A percentile compares a stretch with the other conserved stretches of the same genome.
These are phyloP conservation scores for Debaryomyces castellii DNA, from an alignment of 805 yeast species.

Conservation along the genomic window DNA sequence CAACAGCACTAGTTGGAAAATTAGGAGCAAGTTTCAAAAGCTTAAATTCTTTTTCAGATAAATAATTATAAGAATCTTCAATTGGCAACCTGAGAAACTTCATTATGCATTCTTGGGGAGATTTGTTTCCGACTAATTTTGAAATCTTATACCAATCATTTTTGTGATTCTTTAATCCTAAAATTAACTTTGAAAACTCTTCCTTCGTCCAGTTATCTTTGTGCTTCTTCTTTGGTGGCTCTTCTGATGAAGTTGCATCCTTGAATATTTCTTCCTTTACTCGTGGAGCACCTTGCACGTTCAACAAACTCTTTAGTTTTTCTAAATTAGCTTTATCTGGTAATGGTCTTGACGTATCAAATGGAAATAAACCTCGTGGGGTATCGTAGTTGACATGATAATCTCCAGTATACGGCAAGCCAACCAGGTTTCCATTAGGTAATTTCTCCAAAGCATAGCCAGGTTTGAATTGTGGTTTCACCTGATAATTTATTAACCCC, in stretches of 20 bases:
- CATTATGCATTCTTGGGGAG: slow-evolving; percentile 77
- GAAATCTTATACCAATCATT: slow-evolving; percentile 83
- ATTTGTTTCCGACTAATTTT: slow-evolving; percentile 59
- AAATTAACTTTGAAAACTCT: slow-evolving; percentile 59
- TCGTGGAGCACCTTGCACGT: background rate
- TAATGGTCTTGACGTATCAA: slow-evolving; percentile 74
- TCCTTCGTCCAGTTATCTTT: slow-evolving; percentile 63
- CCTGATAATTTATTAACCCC: slow-evolving; percentile 94
- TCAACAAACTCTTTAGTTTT: slow-evolving; percentile 27
- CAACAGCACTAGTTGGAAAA: slow-evolving; percentile 79
- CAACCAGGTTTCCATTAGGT: slow-evolving; percentile 41
- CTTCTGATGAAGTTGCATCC: background rate
- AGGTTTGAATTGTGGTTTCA: slow-evolving; percentile 74
- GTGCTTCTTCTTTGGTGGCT: slow-evolving; percentile 24
- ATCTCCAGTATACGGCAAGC: slow-evolving; percentile 73
- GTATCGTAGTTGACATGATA: slow-evolving; percentile 80
- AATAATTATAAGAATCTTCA: slow-evolving; percentile 67
- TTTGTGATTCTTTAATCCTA: slow-evolving; percentile 59
- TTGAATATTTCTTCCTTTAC: background rate
- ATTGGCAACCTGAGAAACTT: slow-evolving; percentile 79
- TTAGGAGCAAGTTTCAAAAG: slow-evolving; percentile 81
- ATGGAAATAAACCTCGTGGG: slow-evolving; percentile 90
- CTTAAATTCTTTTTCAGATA: slow-evolving; percentile 52
- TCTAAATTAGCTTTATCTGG: slow-evolving; percentile 47
- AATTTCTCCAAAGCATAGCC: slow-evolving; percentile 53